Base-by-base conservation (phyloP, 495 filamentous ascomycete genomes). In the Venustampulla echinocandica region DNA sequence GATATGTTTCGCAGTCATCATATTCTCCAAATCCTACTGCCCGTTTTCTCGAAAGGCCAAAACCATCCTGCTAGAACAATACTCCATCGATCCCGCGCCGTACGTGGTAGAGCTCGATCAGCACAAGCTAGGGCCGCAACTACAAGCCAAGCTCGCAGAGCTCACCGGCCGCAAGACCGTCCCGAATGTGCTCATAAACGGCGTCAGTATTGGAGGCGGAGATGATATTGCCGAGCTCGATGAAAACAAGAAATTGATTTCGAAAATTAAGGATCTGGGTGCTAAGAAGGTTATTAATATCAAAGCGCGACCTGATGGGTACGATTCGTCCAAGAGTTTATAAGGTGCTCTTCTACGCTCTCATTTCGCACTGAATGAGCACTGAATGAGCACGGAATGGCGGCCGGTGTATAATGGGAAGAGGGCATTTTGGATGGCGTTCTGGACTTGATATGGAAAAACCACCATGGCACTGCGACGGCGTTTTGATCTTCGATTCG, bases 1-100 rank as follows among this genome's bases (percentile, higher is more conserved):
- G 5, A 23, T 57, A n/a, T n/a, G n/a, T n/a, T n/a, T n/a, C n/a
- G n/a, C n/a, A 89, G 85, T 96, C 40, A 85, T 96, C 57, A 86
- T 98, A 42, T 96, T 97, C 69, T 94, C 87, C 44, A 97, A 97
- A 64, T 79, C 84, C 1, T 94, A 87, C 65, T 98, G 92, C 64
- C 87, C 84, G 0, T 80, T 77, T 68, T 95, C 89, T 35, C 76
- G 73, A 49, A 77, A 74, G 52, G 92, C 90, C 11, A 98, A 98
- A 64, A 63, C 64, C 7, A 79, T 97, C 48, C 76, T 97, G 21
- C 71, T 94, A 20, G 76, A 85, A 3, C 76, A 80, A 52, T 96
- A 96, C 67, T 69, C 69, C 23, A 95, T 97, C 59, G 71, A 79
- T 2, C 92, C 92, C 0, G 60, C 75, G 34, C 92, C 92, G 0